phyloP scores from a whole-genome alignment of 148 eudicot species.

The Simmondsia chinensis region DNA sequence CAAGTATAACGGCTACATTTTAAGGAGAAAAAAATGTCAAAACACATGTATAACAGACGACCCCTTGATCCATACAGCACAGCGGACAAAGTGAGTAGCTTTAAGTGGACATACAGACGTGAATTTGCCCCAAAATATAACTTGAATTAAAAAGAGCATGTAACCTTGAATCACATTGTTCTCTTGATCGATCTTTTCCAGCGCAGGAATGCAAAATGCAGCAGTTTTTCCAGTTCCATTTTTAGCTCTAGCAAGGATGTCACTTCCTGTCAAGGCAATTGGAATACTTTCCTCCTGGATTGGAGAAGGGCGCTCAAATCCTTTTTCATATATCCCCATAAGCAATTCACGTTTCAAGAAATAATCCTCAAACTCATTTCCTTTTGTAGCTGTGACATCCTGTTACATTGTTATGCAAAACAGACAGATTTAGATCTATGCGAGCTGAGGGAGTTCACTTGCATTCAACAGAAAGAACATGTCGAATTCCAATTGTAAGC shows the following conservation, averaged over 20 bases:
- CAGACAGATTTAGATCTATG: too few species aligned
- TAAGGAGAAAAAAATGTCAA: slow-evolving; percentile 1
- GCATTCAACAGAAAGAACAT: background rate
- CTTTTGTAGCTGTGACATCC: slow-evolving; percentile 96
- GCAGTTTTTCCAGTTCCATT: slow-evolving; percentile 93
- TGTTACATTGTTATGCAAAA: slow-evolving; percentile 14
- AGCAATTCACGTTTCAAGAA: slow-evolving; percentile 79
- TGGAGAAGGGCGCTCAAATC: slow-evolving; percentile 81
- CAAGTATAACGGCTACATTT: slow-evolving; percentile 88
- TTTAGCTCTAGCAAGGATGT: slow-evolving; percentile 87
- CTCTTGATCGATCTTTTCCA: slow-evolving; percentile 80
- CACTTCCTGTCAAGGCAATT: slow-evolving; percentile 87
- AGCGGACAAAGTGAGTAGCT: background rate
- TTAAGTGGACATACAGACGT: too few species aligned
- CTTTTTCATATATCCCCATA: slow-evolving; percentile 90
- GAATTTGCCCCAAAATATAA: background rate
- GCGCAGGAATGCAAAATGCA: slow-evolving; percentile 81
- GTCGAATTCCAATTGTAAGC: background rate
- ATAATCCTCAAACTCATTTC: slow-evolving; percentile 87
- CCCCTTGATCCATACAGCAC: slow-evolving; percentile 10
- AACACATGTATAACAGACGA: slow-evolving; percentile 1
- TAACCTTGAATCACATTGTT: slow-evolving; percentile 80
- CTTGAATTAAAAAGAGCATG: slow-evolving; percentile 10
- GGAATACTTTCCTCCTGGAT: slow-evolving; percentile 94
- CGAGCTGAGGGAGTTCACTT: too few species aligned